A percentile compares a stretch with the other conserved stretches of the same genome.
Conservation (phyloP, 371 early-diverging fungal species). For the Lichtheimia corymbifera region DNA sequence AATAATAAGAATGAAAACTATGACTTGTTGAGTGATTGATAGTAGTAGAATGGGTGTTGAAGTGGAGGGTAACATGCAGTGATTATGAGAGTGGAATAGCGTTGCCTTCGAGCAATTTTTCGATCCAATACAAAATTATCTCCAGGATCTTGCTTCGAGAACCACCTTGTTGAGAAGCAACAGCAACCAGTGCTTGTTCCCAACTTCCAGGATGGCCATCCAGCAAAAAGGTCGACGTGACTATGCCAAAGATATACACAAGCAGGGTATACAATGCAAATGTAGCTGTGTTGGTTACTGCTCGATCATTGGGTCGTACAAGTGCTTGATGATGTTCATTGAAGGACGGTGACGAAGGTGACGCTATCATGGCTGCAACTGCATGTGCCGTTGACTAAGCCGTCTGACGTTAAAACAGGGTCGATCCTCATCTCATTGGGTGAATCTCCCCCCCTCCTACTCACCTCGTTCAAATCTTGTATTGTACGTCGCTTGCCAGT, state of each 20-base stretch:
- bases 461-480: constrained; percentile 42
- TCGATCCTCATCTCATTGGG: no score
- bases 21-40: constrained; percentile 6
- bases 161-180: constrained; percentile 31
- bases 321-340: constrained; percentile 4
- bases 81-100: constrained; percentile 34
- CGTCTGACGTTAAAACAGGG: not conserved
- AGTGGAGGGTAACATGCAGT: not conserved
- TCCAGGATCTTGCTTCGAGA: constrained; percentile 46
- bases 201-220: constrained; percentile 34
- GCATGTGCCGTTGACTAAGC: constrained; percentile 14
- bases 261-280: constrained; percentile 57
- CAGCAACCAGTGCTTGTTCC: constrained; percentile 42
- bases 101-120: constrained; percentile 48
- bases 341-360: not conserved
- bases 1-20: not conserved
- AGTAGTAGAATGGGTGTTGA: not conserved
- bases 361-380: not conserved
- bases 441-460: not conserved
- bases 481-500: constrained; percentile 31
- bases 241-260: constrained; percentile 58
- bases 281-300: constrained; percentile 52
- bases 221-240: constrained; percentile 54
- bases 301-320: constrained; percentile 31
- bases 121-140: constrained; percentile 49